Conservation (phyloP, 371 early-diverging fungal species). For the Saksenaea oblongispora region DNA sequence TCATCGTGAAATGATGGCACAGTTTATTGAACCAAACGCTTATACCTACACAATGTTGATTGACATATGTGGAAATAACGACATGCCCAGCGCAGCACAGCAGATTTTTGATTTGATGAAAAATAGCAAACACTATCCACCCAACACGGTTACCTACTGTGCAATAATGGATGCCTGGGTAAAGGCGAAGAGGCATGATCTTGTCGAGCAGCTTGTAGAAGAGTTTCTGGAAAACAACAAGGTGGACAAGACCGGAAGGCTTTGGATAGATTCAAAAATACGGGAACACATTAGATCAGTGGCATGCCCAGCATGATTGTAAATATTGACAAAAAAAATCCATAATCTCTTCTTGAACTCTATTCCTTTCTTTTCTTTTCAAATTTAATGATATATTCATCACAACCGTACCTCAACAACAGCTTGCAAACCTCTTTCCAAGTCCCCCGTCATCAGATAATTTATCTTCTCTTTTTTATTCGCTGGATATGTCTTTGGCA, state of each 20-base stretch:
- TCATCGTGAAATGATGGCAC: slow-evolving; percentile 41
- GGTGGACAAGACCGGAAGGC: slow-evolving; percentile 24
- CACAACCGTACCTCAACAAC: too few species aligned
- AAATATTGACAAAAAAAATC: background rate
- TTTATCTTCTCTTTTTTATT: too few species aligned
- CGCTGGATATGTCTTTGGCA: too few species aligned
- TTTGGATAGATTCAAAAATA: slow-evolving; percentile 36
- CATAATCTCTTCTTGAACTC: too few species aligned
- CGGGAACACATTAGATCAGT: slow-evolving; percentile 8
- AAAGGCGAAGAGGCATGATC: slow-evolving; percentile 32
- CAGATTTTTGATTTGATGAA: slow-evolving; percentile 49
- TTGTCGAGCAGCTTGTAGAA: slow-evolving; percentile 27
- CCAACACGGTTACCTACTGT: slow-evolving; percentile 46
- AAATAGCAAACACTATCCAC: slow-evolving; percentile 20
- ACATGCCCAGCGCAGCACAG: slow-evolving; percentile 39
- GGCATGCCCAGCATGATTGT: background rate
- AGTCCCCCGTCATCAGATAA: too few species aligned
- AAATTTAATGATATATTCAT: too few species aligned
- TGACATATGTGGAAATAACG: slow-evolving; percentile 28
- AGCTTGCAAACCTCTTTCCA: too few species aligned
- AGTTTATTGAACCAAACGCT: slow-evolving; percentile 36
- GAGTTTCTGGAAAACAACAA: slow-evolving; percentile 31
- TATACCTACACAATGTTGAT: slow-evolving; percentile 49
- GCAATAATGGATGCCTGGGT: slow-evolving; percentile 48
- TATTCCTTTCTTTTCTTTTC: too few species aligned